Evolutionary conservation across 2,329 filamentous ascomycete genomes (phyloP).

Genomic region (Gnomoniopsis sp.): DNA sequence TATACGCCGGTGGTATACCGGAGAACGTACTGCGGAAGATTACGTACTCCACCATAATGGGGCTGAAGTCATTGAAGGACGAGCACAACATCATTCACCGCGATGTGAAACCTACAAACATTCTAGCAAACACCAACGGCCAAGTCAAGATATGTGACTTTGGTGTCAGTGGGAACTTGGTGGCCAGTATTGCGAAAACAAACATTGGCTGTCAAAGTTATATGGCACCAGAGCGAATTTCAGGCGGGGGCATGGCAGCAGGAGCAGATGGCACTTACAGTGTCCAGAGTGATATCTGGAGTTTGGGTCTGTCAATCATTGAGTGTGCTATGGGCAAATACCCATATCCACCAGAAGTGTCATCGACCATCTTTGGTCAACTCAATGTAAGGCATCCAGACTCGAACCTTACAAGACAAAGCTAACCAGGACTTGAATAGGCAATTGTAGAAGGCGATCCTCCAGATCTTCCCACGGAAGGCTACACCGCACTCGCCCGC

Average conservation of each 20-base stretch:
- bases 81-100: slow-evolving; percentile 99
- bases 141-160: slow-evolving; percentile 99
- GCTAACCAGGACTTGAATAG: slow-evolving; percentile 44
- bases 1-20: slow-evolving; percentile 87
- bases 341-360: slow-evolving; percentile 95
- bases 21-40: slow-evolving; percentile 88
- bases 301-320: slow-evolving; percentile 87
- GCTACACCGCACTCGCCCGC: slow-evolving; percentile 74
- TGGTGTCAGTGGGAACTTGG: slow-evolving; percentile 92
- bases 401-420: neutral
- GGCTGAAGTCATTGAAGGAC: slow-evolving; percentile 89
- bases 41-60: slow-evolving; percentile 83
- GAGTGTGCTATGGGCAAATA: slow-evolving; percentile 94
- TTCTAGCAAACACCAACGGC: slow-evolving; percentile 82
- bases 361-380: slow-evolving; percentile 97
- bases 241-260: slow-evolving; percentile 74
- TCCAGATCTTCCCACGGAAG: slow-evolving; percentile 74
- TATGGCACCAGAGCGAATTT: slow-evolving; percentile 96
- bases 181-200: slow-evolving; percentile 96
- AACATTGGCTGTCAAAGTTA: slow-evolving; percentile 99
- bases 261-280: slow-evolving; percentile 84
- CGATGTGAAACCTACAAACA: slow-evolving; percentile 99
- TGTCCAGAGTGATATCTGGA: slow-evolving; percentile 98
- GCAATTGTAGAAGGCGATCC: slow-evolving; percentile 98
- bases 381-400: slow-evolving; percentile 69